Base-by-base conservation (phyloP, 2,329 filamentous ascomycete genomes). In the Ophiosphaerella narmari region DNA sequence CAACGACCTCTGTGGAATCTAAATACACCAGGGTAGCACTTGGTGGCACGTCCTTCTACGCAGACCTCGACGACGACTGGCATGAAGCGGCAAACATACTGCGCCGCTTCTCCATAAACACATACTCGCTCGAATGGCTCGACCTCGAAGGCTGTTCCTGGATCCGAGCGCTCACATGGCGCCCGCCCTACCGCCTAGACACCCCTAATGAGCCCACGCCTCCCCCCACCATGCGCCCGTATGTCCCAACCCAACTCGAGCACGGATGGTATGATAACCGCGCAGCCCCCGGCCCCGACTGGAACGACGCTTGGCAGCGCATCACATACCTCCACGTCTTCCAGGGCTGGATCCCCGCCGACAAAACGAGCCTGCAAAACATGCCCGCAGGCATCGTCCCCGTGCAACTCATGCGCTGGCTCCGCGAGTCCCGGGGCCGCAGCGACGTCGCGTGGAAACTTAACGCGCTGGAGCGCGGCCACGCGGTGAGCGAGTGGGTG, bases 71-170 rank as follows among this genome's bases (percentile, higher is more conserved):
- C 47, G 74, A 81, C 44, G 79, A 85, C 63, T 80, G 78, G 75
- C 75, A 77, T 33, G 82, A 86, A 65, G 78, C 82, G 1, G 77
- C 81, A 1, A 77, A 77, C 14, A 77, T 86, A 16, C 73, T 87
- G 1, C 79, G 82, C 5, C 79, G 79, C 21, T 72, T 87, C 1
- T 82, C 80, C 23, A 72, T 76, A 39, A 76, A 77, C 37, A 81
- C 83, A 0, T 82, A 85, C 57, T 82, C 82, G 38, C 73, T 87
- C 2, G 77, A 80, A 58, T 86, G 82, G 82, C 75, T 87, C 2
- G 84, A 86, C 58, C 70, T 87, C 1, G 81, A 85, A 63, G 83
- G 84, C 7, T 87, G 84, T 59, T 71, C 75, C 18, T 86, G 84
- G 84, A 61, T 80, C 29, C 72, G 75, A 13, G 81, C 83, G 0